phyloP scores from a whole-genome alignment of 1,284 basidiomycete genomes.

The Ganoderma meredithae region DNA sequence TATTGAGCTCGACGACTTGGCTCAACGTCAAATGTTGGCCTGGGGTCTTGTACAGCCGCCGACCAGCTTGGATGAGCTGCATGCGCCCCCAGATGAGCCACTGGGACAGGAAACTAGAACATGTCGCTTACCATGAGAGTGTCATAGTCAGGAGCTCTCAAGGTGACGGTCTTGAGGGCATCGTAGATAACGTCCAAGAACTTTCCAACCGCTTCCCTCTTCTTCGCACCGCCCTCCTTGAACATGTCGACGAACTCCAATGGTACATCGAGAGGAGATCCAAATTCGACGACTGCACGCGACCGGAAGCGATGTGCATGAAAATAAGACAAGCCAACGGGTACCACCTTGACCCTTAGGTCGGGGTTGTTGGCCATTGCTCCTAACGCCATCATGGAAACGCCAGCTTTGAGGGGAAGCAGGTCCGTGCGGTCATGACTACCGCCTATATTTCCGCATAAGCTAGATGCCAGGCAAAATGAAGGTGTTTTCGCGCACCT shows the following conservation, averaged over 20 bases:
- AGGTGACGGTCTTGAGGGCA: conserved; percentile 96
- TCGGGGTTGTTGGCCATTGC: conserved; percentile 94
- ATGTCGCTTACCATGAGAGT: conserved; percentile 84
- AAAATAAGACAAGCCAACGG: conserved; percentile 95
- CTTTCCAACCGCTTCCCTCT: conserved; percentile 90
- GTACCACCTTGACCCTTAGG: conserved; percentile 90
- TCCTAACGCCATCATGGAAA: conserved; percentile 97
- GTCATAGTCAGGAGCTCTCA: conserved; percentile 97
- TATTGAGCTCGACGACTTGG: conserved; percentile 97
- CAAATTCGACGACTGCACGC: conserved; percentile 97
- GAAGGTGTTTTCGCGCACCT: conserved; percentile 57
- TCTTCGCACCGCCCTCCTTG: conserved; percentile 88
- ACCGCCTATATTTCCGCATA: conserved; percentile 66
- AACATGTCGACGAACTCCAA: conserved; percentile 88
- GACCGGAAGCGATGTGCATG: conserved; percentile 96
- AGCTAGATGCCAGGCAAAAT: conserved; percentile 5
- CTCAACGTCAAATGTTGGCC: conserved; percentile 94
- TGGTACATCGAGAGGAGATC: conserved; percentile 90
- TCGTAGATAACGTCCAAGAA: conserved; percentile 95
- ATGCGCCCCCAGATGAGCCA: conserved; percentile 14
- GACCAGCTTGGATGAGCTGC: conserved; percentile 93
- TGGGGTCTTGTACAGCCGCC: conserved; percentile 94
- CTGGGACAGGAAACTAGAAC: conserved; percentile 8
- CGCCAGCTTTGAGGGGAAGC: conserved; percentile 94
- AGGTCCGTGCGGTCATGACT: conserved; percentile 97